A percentile compares a stretch with the other conserved stretches of the same genome.
Evolutionary conservation across 2,329 filamentous ascomycete species (phyloP).

Genomic region (Colletotrichum sp.): DNA sequence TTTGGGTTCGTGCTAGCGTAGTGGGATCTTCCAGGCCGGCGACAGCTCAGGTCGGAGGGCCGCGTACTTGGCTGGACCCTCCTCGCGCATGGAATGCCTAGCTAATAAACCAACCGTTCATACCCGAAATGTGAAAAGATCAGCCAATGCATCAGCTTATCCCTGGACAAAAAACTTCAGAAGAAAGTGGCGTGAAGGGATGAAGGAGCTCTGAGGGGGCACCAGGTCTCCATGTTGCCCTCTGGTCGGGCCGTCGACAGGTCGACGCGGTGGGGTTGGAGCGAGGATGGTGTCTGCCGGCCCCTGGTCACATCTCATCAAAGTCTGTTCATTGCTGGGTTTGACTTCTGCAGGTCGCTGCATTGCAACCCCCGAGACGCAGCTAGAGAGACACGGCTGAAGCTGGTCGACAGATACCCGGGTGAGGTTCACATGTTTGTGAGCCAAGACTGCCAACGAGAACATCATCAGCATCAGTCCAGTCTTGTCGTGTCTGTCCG

Average conservation of each 20-base stretch:
- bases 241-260: slow-evolving; percentile 9
- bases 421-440: background rate
- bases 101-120: background rate
- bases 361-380: background rate
- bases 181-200: slow-evolving; percentile 7
- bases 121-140: background rate
- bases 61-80: slow-evolving; percentile 13
- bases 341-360: background rate
- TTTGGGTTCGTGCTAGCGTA: slow-evolving; percentile 16
- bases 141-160: background rate
- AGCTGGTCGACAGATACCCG: background rate
- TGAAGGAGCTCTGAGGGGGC: background rate
- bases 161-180: background rate
- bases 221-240: background rate
- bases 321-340: background rate
- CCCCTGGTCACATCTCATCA: background rate
- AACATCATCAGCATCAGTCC: background rate
- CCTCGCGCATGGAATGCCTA: background rate
- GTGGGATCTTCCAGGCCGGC: slow-evolving; percentile 8
- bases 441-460: background rate
- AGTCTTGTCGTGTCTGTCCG: background rate
- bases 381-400: background rate
- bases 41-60: slow-evolving; percentile 9
- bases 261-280: slow-evolving; percentile 1
- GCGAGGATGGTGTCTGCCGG: background rate